Base-by-base conservation (phyloP, 2,329 filamentous ascomycete genomes). In the Alternaria sp. region DNA sequence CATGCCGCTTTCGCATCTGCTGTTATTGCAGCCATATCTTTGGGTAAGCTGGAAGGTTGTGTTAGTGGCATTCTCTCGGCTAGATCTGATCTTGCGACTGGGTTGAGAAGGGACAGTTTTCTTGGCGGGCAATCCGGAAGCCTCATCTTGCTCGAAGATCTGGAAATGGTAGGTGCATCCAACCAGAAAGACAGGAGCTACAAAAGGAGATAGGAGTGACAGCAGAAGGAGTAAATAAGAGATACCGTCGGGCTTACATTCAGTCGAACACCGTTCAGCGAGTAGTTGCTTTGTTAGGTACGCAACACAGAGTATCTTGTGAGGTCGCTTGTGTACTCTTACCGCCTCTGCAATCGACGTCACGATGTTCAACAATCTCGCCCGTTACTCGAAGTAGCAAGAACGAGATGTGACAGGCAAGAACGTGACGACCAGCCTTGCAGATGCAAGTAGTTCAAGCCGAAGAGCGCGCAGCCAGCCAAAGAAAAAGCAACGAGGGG, bases 1-100 rank as follows among this genome's bases (percentile, higher is more conserved):
- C 69, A 76, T 52, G 64, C 70, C 10, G 71, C 71, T 45, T 70
- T 72, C 55, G 70, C 71, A 17, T 74, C 71, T 57, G 54, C 51
- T 43, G 66, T 52, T 64, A 45, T 10, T 19, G 54, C 28, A 19
- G 59, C 51, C 61, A 70, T 72, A 61, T 23, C 66, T 25, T 49
- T 45, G 13, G 15, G 19, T 50, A 23, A 51, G 47, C 58, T 71
- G 28, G 25, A 47, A 28, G 25, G 36, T 19, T 4, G 19, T 19
- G 12, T 59, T 50, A 58, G 61, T n/a, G 40, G 13, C 10, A 9
- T 30, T 12, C 15, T 15, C 8, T 10, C 30, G 1, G 12, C 15
- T 44, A 15, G 13, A 11, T 21, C 11, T n/a, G 23, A 17, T 28
- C 8, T 23, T 44, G 3, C 9, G 10, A 13, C 11, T n/a, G 4